phyloP scores from a whole-genome alignment of 768 basidiomycete genomes.

The Myochromella boudieri region DNA sequence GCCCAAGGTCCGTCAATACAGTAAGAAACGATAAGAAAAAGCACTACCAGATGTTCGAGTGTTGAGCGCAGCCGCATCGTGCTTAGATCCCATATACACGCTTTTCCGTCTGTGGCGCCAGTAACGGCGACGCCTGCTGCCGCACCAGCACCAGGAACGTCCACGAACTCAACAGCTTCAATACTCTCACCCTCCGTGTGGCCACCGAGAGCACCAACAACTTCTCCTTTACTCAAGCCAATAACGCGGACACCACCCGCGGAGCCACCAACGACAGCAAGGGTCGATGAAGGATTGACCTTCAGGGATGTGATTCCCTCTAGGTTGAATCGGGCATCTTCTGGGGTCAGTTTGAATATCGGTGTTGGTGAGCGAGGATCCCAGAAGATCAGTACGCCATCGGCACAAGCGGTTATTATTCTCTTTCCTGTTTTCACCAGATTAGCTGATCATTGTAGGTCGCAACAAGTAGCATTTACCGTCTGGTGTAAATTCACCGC shows the following conservation, averaged over 20 bases:
- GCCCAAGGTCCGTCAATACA: neutral
- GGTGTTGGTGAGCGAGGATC: constrained; percentile 81
- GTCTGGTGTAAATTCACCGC: constrained; percentile 91
- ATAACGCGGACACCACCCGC: constrained; percentile 86
- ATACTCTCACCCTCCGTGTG: constrained; percentile 88
- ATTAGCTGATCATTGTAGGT: neutral
- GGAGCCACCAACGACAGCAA: constrained; percentile 90
- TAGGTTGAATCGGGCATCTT: constrained; percentile 74
- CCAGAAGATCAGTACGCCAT: constrained; percentile 86
- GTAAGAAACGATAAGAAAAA: constrained; percentile 7
- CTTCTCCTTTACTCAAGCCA: constrained; percentile 83
- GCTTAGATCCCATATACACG: constrained; percentile 90
- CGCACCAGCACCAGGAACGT: constrained; percentile 56
- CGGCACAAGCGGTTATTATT: constrained; percentile 83
- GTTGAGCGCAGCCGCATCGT: constrained; percentile 85
- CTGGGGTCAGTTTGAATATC: constrained; percentile 73
- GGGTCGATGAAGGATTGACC: constrained; percentile 80
- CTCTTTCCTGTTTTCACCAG: constrained; percentile 61
- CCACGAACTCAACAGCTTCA: constrained; percentile 83
- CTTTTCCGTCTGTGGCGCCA: constrained; percentile 92
- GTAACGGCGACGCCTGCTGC: constrained; percentile 72
- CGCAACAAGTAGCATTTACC: constrained; percentile 40
- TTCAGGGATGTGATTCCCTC: constrained; percentile 87
- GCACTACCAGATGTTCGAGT: constrained; percentile 74
- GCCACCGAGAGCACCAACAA: constrained; percentile 75